Base-by-base conservation (phyloP, 176 grass and related monocot species). In the Rhynchospora tenuis region DNA sequence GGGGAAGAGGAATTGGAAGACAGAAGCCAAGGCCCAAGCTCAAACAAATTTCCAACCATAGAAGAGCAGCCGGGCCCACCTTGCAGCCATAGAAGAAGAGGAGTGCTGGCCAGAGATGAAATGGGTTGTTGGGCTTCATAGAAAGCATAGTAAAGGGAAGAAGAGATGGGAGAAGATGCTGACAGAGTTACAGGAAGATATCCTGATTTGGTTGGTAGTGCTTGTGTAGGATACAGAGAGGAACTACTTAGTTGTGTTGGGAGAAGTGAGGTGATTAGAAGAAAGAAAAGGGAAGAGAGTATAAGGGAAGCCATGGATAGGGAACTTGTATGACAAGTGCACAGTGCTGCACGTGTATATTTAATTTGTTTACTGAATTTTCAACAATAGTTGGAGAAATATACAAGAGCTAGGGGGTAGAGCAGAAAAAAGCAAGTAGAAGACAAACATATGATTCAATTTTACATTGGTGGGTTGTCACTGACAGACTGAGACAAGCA, bases 1-100 rank as follows among this genome's bases (percentile, higher is more conserved):
- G 60, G 80, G 13, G 72, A 77, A 73, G 85, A 26, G 28, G 46
- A 48, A 82, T 51, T 48, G 50, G 46, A 23, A 65, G 85, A 83
- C 45, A 91, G 72, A 83, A 93, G 88, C 73, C 71, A 95, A 17
- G 93, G 85, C 9, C 88, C 88, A 23, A 92, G 73, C 86, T 95
- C 84, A 78, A 88, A 89, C 65, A 92, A 87, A 86, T 89, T 95
- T 33, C 90, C 92, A 28, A 84, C 14, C 81, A 92, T 84, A 51
- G 87, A 92, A 46, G 90, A 92, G 82, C 88, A 92, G 27, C 88
- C 90, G 9, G 93, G 90, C 12, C 90, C 88, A 67, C 88, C 90
- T 64, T 92, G 83, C 62, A 95, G 90, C 90, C 93, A 95, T 6
- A 92, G 27, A 71, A 92, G 88, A 12, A 95, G 88, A 13, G 93